Evolutionary conservation across 164 flowering plant genomes (phyloP).

Genomic region (Annona squamosa): DNA sequence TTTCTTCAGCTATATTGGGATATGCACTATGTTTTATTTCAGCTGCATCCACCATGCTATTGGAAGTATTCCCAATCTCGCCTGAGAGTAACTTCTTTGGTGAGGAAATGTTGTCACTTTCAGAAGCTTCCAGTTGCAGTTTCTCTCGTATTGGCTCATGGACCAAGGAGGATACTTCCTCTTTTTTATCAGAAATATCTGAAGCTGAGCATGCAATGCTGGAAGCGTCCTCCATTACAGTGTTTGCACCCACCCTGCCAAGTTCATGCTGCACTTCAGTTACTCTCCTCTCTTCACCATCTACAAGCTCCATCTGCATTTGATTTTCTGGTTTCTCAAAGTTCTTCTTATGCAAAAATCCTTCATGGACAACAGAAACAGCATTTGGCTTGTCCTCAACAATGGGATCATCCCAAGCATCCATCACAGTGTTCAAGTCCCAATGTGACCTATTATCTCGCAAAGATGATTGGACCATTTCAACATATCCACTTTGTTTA

Average conservation of each 20-base stretch:
- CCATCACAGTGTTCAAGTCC: slow-evolving; percentile 65
- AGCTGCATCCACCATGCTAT: background rate
- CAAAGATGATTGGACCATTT: slow-evolving; percentile 9
- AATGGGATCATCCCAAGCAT: slow-evolving; percentile 46
- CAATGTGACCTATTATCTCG: slow-evolving; percentile 49
- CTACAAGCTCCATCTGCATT: slow-evolving; percentile 11
- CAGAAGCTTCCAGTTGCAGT: slow-evolving; percentile 5
- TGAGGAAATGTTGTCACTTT: background rate
- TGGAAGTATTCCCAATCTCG: slow-evolving; percentile 4
- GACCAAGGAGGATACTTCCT: background rate
- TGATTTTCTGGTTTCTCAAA: slow-evolving; percentile 8
- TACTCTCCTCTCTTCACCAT: slow-evolving; percentile 2
- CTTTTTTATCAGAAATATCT: background rate
- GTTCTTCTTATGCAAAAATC: background rate
- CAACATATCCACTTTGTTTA: slow-evolving; percentile 11
- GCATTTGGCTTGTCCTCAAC: slow-evolving; percentile 10
- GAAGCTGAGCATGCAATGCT: slow-evolving; percentile 1
- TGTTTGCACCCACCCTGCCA: background rate
- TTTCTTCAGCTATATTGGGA: background rate
- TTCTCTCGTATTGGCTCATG: slow-evolving; percentile 4
- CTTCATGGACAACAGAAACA: slow-evolving; percentile 2
- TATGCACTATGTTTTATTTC: slow-evolving; percentile 12
- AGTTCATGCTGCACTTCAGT: slow-evolving; percentile 3
- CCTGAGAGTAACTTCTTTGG: slow-evolving; percentile 5
- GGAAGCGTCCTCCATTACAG: background rate